Evolutionary conservation across 352 stramenopile genomes (phyloP).

Genomic region (Pythium graminicola): DNA sequence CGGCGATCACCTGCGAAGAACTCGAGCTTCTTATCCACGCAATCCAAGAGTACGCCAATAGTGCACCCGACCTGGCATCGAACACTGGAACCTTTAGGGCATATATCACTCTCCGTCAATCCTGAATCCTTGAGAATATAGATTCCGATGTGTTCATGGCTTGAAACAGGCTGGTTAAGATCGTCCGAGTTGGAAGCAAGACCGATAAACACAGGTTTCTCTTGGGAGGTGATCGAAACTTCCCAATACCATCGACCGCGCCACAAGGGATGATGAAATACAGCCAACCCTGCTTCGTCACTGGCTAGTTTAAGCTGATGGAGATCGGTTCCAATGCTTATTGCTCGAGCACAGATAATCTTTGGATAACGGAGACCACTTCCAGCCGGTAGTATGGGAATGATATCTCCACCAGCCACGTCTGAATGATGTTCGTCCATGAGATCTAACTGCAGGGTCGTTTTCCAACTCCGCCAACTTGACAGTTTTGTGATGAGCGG

Average conservation of each 20-base stretch:
- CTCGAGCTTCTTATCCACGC: constrained; percentile 54
- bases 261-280: constrained; percentile 57
- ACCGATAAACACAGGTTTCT: constrained; percentile 67
- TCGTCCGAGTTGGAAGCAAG: constrained; percentile 46
- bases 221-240: constrained; percentile 44
- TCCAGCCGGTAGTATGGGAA: constrained; percentile 50
- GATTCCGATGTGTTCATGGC: constrained; percentile 17
- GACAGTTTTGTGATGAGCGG: constrained; percentile 60
- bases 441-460: constrained; percentile 46
- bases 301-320: constrained; percentile 57
- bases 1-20: constrained; percentile 43
- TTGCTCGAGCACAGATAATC: constrained; percentile 55
- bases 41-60: constrained; percentile 58
- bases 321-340: constrained; percentile 63
- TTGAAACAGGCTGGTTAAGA: constrained; percentile 38
- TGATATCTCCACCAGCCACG: constrained; percentile 24
- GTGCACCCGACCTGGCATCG: constrained; percentile 30
- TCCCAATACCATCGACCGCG: constrained; percentile 82
- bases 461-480: constrained; percentile 74
- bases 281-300: constrained; percentile 38
- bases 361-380: constrained; percentile 53
- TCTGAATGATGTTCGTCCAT: constrained; percentile 34
- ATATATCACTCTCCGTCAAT: constrained; percentile 3
- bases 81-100: constrained; percentile 8
- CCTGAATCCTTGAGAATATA: constrained; percentile 36